Base-by-base conservation (phyloP, 805 yeast species). In the Ogataea zsoltii region DNA sequence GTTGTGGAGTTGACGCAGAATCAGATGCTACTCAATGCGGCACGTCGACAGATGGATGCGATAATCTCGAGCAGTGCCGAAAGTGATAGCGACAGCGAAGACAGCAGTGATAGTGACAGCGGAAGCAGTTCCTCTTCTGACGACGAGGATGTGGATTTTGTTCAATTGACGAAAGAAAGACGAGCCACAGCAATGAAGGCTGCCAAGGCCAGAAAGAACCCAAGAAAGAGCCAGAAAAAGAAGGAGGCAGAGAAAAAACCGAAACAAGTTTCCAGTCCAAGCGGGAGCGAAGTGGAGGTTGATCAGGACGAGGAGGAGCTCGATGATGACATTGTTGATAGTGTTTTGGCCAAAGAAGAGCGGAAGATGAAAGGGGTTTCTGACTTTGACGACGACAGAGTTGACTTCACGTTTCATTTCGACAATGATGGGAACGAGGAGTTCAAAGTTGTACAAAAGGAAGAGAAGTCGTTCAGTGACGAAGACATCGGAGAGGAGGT, bases 101-200 rank as follows among this genome's bases (percentile, higher is more conserved):
- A 17, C 14, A 28, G 32, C 32, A 63, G 60, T 14, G 67, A 67
- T 11, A 62, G 61, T 14, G 59, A 61, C 13, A 59, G 62, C 25
- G 25, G 25, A 6, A 21, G 25, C 25, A 21, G 25, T 2, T 69
- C 76, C 10, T 76, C 82, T 10, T 79, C 84, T 0, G 84, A 79
- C 54, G 88, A 82, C 53, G 82, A 81, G 30, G 82, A 80, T 53
- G 80, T 85, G 2, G 92, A 86, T 65, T 84, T 83, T 61, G 87
- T 85, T 13, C 79, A 77, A 60, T 65, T 86, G 49, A 85, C 87
- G 29, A 86, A 84, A 9, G 85, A 83, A 60, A 71, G 81, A 50
- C 80, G 84, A 65, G 79, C 79, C 31, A 74, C 68, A 48, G 72
- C 81, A 1, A 67, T 78, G 72, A 75, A 76, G 50, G 78, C 79